Evolutionary conservation across 208 protist genomes (phyloP).

Genomic region (Endotrypanum monterogeii): DNA sequence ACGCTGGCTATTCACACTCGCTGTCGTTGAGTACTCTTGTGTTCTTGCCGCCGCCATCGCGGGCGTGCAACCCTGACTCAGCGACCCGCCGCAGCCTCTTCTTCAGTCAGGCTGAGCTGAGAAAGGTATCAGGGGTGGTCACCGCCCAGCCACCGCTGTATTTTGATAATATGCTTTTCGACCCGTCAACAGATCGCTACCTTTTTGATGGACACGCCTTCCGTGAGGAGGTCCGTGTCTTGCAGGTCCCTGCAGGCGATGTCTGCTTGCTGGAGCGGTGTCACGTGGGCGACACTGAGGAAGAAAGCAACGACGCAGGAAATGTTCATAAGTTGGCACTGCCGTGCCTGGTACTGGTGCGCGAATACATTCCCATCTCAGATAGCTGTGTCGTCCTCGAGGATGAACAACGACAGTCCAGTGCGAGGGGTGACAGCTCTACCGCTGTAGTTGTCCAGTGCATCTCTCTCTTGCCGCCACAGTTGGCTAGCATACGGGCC

Average conservation of each 20-base stretch:
- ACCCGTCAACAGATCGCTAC: conserved; percentile 49
- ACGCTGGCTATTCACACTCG: neutral
- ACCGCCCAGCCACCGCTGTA: conserved; percentile 69
- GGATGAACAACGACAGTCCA: neutral
- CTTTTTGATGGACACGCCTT: conserved; percentile 72
- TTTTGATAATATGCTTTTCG: conserved; percentile 61
- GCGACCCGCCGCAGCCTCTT: neutral
- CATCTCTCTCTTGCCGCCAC: conserved; percentile 57
- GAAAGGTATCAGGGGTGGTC: conserved; percentile 9
- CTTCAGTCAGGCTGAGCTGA: neutral
- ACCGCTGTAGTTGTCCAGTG: conserved; percentile 49
- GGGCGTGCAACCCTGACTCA: neutral
- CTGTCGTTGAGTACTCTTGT: conserved; percentile 2
- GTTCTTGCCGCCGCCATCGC: neutral
- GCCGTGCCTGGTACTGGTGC: conserved; percentile 42
- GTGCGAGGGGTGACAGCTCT: neutral
- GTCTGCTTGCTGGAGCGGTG: neutral
- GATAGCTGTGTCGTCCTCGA: neutral
- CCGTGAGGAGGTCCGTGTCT: conserved; percentile 66
- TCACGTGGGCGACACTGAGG: neutral
- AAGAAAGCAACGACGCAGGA: neutral
- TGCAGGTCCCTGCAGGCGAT: conserved; percentile 24
- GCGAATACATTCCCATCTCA: conserved; percentile 69
- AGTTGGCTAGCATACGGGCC: conserved; percentile 34
- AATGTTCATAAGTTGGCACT: too few relatives aligned